Percentiles rank a stretch among this genome's conserved stretches.
phyloP scores from a whole-genome alignment of 2,329 filamentous ascomycete genomes.

The Fusarium sp. region DNA sequence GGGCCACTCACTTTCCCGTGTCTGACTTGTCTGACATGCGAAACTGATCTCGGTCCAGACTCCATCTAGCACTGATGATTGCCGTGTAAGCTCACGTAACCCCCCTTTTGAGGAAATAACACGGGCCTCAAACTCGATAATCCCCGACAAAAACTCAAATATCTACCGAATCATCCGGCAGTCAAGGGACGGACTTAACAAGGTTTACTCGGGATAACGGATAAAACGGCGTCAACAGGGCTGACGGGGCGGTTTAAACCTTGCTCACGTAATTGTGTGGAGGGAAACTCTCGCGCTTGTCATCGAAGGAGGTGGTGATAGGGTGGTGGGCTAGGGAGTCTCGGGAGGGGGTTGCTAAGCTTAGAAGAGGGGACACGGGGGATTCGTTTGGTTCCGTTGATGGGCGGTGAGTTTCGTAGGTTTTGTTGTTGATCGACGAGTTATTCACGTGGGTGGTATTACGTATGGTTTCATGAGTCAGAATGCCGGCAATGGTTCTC shows the following conservation, averaged over 20 bases:
- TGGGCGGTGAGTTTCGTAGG: not conserved
- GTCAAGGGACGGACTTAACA: not conserved
- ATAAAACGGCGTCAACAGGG: not conserved
- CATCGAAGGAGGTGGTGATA: not conserved
- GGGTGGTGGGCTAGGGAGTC: not conserved
- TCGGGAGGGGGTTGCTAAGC: not conserved
- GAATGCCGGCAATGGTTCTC: not conserved
- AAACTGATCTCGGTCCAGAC: not conserved
- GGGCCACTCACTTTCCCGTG: not conserved
- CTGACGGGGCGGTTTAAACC: not conserved
- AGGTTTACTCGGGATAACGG: not conserved
- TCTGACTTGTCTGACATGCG: not conserved
- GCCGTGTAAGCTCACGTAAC: not conserved
- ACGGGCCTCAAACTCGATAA: not conserved
- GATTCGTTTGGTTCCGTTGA: not conserved
- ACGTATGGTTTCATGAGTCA: not conserved
- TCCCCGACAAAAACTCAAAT: not conserved
- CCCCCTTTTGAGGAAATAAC: not conserved
- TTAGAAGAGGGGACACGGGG: not conserved
- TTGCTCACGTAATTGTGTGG: not conserved
- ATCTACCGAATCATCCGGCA: not conserved
- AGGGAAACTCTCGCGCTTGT: not conserved
- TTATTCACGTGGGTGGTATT: not conserved
- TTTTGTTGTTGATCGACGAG: not conserved
- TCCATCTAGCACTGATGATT: not conserved